Base-by-base conservation (phyloP, 2,329 filamentous ascomycete species). In the Pseudogymnoascus sp. region DNA sequence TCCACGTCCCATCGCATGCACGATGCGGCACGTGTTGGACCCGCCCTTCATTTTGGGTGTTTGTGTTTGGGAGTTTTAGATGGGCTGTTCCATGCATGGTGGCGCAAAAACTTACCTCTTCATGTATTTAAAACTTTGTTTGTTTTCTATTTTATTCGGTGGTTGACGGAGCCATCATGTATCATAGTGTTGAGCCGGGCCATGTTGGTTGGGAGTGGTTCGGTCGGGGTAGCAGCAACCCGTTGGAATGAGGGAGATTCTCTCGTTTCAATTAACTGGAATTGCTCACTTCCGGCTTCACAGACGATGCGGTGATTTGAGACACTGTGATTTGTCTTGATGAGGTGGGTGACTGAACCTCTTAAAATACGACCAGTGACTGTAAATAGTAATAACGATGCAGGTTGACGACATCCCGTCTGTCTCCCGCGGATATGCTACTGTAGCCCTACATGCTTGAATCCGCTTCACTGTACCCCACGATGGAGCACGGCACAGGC, bases 101-200 rank as follows among this genome's bases (percentile, higher is more conserved):
- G 51, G 51, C 51, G 51, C 51, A 57, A 18, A 57, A 57, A 57
- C 51, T 34, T 57, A 57, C 51, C 29, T 57, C 51, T 57, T 57
- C 51, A 57, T 57, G 51, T 57, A 57, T 57, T 18, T 34, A 57
- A 57, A 57, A 34, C 51, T 57, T 57, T 57, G 51, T 57, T 57
- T 57, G 51, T 34, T 57, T 57, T 57, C 29, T 21, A 26, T 54
- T 54, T 57, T 57, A 26, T 57, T 34, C 14, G 51, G 51, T 34
- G 29, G 51, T n/a, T 34, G 51, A 34, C 10, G 29, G 29, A 57
- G 26, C 51, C 51, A 34, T 18, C n/a, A 18, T 57, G 51, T 57
- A 57, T 57, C 51, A 57, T 57, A 57, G n/a, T 34, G 21, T 57
- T 57, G 29, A 18, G 29, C n/a, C 6, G n/a, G 12, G 4, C 51